Conservation (phyloP, 345 rosid genomes). For the Heritiera littoralis region DNA sequence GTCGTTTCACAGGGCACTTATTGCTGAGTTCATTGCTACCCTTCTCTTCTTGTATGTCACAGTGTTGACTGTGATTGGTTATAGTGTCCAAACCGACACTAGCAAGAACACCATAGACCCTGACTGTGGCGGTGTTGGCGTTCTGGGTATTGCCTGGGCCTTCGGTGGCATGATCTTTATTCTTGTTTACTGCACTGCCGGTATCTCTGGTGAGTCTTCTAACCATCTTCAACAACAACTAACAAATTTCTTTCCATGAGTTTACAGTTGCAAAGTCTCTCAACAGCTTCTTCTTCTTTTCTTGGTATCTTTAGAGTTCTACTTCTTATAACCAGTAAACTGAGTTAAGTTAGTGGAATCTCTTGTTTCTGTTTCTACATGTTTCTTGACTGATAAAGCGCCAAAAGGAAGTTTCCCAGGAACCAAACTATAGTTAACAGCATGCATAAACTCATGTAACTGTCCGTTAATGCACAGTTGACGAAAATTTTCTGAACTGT, state of each 20-base stretch:
- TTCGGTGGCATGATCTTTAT: slow-evolving; percentile 96
- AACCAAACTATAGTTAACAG: no score
- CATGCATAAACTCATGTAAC: no score
- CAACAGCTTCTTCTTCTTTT: no score
- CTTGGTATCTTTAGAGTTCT: no score
- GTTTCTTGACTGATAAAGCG: no score
- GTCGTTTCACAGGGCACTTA: slow-evolving; percentile 76
- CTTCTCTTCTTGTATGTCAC: slow-evolving; percentile 77
- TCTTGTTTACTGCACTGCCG: slow-evolving; percentile 94
- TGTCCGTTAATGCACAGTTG: neutral
- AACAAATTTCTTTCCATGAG: no score
- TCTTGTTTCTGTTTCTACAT: no score
- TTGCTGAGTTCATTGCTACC: slow-evolving; percentile 87
- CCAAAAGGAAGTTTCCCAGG: no score
- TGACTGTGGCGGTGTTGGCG: slow-evolving; percentile 76
- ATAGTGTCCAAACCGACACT: slow-evolving; percentile 53
- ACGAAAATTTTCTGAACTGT: neutral
- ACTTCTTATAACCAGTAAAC: no score
- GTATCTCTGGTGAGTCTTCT: slow-evolving; percentile 64
- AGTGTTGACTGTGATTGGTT: slow-evolving; percentile 75
- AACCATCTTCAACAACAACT: neutral
- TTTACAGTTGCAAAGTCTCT: no score
- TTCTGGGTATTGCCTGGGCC: slow-evolving; percentile 94
- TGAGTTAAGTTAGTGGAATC: no score
- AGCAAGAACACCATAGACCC: slow-evolving; percentile 21